Base-by-base conservation (phyloP, 163 green algal genomes). In the Volvox carteri region DNA sequence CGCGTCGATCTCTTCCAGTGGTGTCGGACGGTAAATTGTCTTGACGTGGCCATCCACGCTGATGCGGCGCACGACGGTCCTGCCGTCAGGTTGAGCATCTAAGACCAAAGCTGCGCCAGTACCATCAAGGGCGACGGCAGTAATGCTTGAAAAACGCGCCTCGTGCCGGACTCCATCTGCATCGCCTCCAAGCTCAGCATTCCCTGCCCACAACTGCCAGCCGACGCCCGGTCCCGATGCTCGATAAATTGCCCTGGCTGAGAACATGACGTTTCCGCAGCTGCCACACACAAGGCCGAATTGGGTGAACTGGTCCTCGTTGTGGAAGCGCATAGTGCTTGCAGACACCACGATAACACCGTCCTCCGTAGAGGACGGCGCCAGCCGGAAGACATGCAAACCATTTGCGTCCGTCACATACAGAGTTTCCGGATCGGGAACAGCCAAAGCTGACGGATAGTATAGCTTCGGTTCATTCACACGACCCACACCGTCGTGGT, bases 61-160 rank as follows among this genome's bases (percentile, higher is more conserved):
- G 44, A 80, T 21, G 44, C 23, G 28, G 7, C 73, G 73, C 2
- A 80, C 44, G 25, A 50, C 7, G 6, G 73, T 65, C 33, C 28
- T 60, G 23, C 78, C 78, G 41, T 86, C 78, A 16, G 23, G 37
- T 42, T 42, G 78, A 19, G 78, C 78, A 58, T 86, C 78, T 6
- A 74, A 18, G 6, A 86, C 8, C 7, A 75, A 14, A n/a, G 35
- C 54, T 2, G n/a, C 54, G 18, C 56, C 54, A 1, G 28, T n/a
- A 23, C 21, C 37, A 25, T 74, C 35, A 8, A 60, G 14, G 2
- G 48, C 8, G 8, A 73, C 56, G 12, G 78, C 78, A 35, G 41
- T 67, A 75, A 58, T 73, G 25, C 78, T 84, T 7, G 48, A 84
- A 14, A 84, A 84, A 30, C 75, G 75, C 28, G 75, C 75, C 19